Evolutionary conservation across 1,139 yeast genomes (phyloP), one percentile per base, ranked within the genome.

Genomic region (Nakaseomyces uthaithaninus): DNA sequence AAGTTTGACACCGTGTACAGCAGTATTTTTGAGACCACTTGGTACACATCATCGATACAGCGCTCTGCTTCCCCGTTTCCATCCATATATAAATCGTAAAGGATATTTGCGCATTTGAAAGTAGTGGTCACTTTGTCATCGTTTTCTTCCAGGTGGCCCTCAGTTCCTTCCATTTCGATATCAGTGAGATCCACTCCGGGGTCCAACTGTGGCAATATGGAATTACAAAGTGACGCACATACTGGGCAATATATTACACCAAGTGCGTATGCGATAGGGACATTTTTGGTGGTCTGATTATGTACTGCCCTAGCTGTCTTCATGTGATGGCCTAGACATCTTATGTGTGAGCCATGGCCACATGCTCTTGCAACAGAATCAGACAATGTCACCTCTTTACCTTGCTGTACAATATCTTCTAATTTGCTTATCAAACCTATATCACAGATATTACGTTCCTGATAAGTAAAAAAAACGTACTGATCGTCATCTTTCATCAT

Each of bases 261-360:
- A 43, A 75, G 75, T 14, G 76, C 78, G 3, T 72, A 65, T 48
- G 82, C 78, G 47, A 82, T 94, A 0, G 96, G 94, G 5, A 80
- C 69, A 43, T 87, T 84, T 56, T 94, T 68, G 0, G 95, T 83
- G 25, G 87, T 76, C 54, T 85, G 94, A 26, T 72, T 72, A 52
- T 75, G 83, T 23, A 80, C 71, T 11, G 68, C 63, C 41, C 74
- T 66, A 36, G 72, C 69, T 15, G 75, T 69, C 38, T 68, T 67
- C 54, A 77, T 64, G 55, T 77, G 84, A 45, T 78, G 77, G 42
- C 74, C 59, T 51, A 80, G 83, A 55, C 98, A 91, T 26, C 74
- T 71, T 49, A 74, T 77, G 60, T 91, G 98, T 78, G 91, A 81
- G 1, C 95, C 94, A 62, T 91, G 98, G 0, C 96, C 94, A 65